These are phyloP conservation scores for Coniophora puteana DNA, from an alignment of 1,284 basidiomycete genomes.

Conservation along the genomic window DNA sequence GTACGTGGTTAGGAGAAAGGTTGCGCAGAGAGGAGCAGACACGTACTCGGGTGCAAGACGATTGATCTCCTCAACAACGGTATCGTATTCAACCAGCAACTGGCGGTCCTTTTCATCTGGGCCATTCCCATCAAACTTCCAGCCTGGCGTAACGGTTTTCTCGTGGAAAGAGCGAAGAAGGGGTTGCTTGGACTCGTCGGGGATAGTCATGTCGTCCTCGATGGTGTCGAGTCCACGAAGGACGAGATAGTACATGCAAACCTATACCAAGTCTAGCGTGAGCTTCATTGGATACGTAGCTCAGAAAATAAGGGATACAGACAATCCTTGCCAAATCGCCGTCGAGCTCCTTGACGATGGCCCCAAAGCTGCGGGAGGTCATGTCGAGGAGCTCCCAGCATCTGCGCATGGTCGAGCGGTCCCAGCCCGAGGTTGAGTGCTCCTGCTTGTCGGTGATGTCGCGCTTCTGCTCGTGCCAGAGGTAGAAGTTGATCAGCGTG, in stretches of 20 bases:
- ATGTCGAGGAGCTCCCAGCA: conserved; percentile 92
- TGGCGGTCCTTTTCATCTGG: conserved; percentile 90
- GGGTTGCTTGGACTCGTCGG: conserved; percentile 84
- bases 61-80: conserved; percentile 82
- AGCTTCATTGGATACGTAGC: not conserved
- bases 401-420: conserved; percentile 78
- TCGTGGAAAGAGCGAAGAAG: conserved; percentile 84
- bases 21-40: not conserved
- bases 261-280: conserved; percentile 38
- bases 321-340: conserved; percentile 92
- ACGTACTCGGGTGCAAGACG: conserved; percentile 62
- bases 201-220: conserved; percentile 98
- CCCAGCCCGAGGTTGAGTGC: conserved; percentile 76
- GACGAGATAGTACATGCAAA: conserved; percentile 95
- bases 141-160: conserved; percentile 80
- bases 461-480: conserved; percentile 77
- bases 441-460: conserved; percentile 76
- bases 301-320: conserved; percentile 31
- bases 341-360: conserved; percentile 96
- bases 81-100: conserved; percentile 84
- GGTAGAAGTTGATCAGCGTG: conserved; percentile 71
- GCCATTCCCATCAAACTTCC: conserved; percentile 84
- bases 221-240: conserved; percentile 93
- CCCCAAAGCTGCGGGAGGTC: conserved; percentile 89
- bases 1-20: conserved; percentile 1